phyloP scores from a whole-genome alignment of 2,329 filamentous ascomycete genomes.

The Penicillium sp. region DNA sequence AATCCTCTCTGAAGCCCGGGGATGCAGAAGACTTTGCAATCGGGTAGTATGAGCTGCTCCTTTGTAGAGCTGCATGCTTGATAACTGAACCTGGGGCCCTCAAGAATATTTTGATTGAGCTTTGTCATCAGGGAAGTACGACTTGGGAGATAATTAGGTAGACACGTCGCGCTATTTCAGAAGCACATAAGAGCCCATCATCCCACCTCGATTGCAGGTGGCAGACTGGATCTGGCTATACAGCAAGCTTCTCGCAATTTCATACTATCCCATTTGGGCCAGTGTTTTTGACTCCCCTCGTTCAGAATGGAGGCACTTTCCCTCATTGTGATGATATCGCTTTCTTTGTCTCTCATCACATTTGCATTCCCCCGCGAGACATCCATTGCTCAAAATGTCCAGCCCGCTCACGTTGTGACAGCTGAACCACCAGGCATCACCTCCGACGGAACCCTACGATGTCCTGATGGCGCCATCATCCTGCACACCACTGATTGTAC shows the following conservation, averaged over 20 bases:
- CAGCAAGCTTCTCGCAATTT: background rate
- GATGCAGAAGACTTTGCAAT: background rate
- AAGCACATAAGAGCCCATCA: background rate
- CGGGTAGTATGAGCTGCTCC: background rate
- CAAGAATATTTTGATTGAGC: background rate
- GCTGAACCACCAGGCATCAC: conserved; percentile 15
- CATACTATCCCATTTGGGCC: background rate
- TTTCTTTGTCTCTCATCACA: background rate
- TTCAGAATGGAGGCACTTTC: background rate
- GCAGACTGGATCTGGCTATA: background rate
- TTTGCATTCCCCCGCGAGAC: conserved; percentile 17
- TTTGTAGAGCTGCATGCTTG: background rate
- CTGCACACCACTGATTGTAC: conserved; percentile 31
- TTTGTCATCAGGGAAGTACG: too few species aligned
- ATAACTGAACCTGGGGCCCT: background rate
- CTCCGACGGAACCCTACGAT: conserved; percentile 13
- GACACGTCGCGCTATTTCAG: background rate
- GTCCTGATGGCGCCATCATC: conserved; percentile 21
- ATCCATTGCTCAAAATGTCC: background rate
- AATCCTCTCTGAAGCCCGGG: too few species aligned
- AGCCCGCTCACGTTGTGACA: conserved; percentile 3
- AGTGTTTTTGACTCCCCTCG: too few species aligned
- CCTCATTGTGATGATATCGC: background rate
- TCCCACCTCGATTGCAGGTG: too few species aligned
- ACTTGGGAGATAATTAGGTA: background rate